Base-by-base conservation (phyloP, 2,329 filamentous ascomycete species). In the Apiospora malaysiana region DNA sequence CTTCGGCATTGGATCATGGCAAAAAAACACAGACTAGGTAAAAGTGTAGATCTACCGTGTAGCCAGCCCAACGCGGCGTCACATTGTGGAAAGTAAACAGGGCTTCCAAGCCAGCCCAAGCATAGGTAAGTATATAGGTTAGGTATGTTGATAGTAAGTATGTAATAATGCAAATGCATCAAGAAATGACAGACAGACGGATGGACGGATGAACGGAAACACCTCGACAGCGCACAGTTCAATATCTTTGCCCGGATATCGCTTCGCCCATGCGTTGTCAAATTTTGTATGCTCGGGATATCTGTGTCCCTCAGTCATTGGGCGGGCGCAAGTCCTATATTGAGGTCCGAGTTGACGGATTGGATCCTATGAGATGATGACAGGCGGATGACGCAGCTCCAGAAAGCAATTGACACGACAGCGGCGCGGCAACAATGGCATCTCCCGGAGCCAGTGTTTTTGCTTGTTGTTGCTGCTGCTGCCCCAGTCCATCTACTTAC, bases 181-280 rank as follows among this genome's bases (percentile, higher is more conserved):
- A 4, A 16, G 47, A 51, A 51, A 51, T 25, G 12, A 51, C 23
- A 32, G 32, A 32, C 32, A 32, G 32, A 32, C 32, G 32, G 32
- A 32, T 25, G n/a, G 47, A 51, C 23, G 32, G 32, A 32, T 25
- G n/a, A 23, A 51, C 23, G 14, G 18, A 7, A 23, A 51, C 47
- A 23, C 47, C 49, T 51, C 23, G 49, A 51, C 23, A 56, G 14
- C 25, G 49, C 49, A 56, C 51, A 59, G 51, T 18, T 27, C 51
- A 59, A 37, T 10, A 59, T 37, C 25, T 37, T 21, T 9, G 14
- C 27, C 51, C 51, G 25, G 32, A 32, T 32, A 21, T 21, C 51
- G 51, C 21, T 63, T 63, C 32, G 56, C 56, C 56, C 56, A 63
- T 63, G 56, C 56, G 56, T 63, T 63, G 56, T 63, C 56, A 63